Conservation (phyloP, 306 rosid species). For the Castanea mollissima region DNA sequence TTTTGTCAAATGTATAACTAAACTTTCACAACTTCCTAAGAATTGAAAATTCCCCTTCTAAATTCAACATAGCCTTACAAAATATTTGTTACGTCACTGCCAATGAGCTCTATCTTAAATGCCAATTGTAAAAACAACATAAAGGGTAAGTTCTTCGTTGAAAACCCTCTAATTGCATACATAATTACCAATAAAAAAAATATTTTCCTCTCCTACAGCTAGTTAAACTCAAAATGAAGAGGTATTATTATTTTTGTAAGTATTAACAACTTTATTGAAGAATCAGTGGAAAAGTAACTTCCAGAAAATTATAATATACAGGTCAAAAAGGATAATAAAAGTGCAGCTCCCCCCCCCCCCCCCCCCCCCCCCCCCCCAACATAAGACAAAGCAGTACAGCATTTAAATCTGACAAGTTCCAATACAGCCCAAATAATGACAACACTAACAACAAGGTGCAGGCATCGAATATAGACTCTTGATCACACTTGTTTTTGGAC, state of each 20-base stretch:
- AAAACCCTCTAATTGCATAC: too few species aligned
- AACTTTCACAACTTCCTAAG: not conserved
- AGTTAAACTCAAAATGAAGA: not conserved
- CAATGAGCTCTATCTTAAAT: not conserved
- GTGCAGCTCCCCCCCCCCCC: not conserved
- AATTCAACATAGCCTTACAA: not conserved
- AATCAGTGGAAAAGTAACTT: not conserved
- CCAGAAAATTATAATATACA: not conserved
- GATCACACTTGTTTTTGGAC: too few species aligned
- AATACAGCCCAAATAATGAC: not conserved
- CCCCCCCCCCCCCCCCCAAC: too few species aligned
- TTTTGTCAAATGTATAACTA: not conserved
- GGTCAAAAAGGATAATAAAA: not conserved
- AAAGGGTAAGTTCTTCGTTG: too few species aligned
- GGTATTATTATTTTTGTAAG: not conserved
- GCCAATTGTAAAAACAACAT: too few species aligned
- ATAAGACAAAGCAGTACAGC: not conserved
- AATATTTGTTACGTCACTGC: not conserved
- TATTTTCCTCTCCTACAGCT: not conserved
- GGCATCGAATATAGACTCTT: too few species aligned
- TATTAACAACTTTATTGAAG: not conserved
- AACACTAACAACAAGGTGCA: too few species aligned
- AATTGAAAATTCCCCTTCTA: not conserved
- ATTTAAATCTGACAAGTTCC: not conserved
- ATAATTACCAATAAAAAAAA: too few species aligned